Base-by-base conservation (phyloP, 306 rosid species). In the Malus asiatica region DNA sequence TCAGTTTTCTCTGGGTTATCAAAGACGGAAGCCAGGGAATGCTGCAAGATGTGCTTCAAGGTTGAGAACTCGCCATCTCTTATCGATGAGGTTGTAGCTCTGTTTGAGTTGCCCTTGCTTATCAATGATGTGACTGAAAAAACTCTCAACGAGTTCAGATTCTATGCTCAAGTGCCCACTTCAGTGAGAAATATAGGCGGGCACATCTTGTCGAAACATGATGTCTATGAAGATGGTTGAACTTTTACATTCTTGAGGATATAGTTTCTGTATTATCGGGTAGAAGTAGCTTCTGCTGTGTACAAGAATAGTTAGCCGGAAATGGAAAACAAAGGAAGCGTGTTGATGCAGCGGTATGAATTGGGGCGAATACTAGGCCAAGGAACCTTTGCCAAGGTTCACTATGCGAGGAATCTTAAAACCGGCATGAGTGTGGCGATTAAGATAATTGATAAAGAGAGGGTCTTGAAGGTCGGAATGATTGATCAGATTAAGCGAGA, bases 311-410 rank as follows among this genome's bases (percentile, higher is more conserved):
- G 80, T 75, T 75, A 15, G 77, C 66, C 23, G 8, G 55, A 70
- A 63, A 96, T 96, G 99, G 91, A 89, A 22, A 86, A 75, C 76
- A 89, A 90, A 79, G 97, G 88, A 76, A 74, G 88, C 70, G 82
- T 90, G 76, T 84, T 96, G 84, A 84, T 96, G 99, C 88, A 96
- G 38, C 87, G 84, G 60, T 96, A 84, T 74, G 99, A 96, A 57
- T 35, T 91, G 33, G 99, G 99, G 75, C 88, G 85, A 75, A 77
- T 87, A 70, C 76, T 96, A 79, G 99, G 99, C 84, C 99, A 96
- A 84, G 99, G 99, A 73, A 96, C 97, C 77, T 96, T 96, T 87
- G 99, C 98, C 20, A 96, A 93, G 89, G 99, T 96, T 62, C 87
- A 96, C 83, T 75, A 89, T 87, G 98, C 90, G 18, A 87, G 98